These are phyloP conservation scores for Metschnikowia chrysomelidarum DNA, from an alignment of 805 yeast species.

Conservation along the genomic window DNA sequence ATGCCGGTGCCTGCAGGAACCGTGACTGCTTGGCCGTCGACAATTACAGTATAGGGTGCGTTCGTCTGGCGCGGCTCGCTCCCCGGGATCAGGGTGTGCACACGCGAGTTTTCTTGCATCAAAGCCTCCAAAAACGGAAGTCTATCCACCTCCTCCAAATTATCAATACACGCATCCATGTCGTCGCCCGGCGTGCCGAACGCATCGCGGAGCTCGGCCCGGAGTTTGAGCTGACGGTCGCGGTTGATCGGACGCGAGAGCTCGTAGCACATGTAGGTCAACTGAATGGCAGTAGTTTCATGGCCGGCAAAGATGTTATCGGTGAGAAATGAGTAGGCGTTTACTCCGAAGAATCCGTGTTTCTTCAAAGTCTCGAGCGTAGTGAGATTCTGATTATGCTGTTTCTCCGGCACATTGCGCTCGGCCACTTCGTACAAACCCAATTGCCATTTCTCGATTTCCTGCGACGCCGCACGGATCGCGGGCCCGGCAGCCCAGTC, in stretches of 20 bases:
- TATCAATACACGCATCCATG: slow-evolving; percentile 20
- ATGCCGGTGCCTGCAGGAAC: slow-evolving; percentile 56
- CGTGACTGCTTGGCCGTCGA: slow-evolving; percentile 12
- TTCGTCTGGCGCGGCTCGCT: slow-evolving; percentile 60
- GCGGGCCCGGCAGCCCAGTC: slow-evolving; percentile 43
- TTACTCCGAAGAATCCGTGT: slow-evolving; percentile 29
- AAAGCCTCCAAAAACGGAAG: slow-evolving; percentile 61
- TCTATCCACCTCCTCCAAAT: slow-evolving; percentile 46
- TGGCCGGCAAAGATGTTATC: slow-evolving; percentile 80
- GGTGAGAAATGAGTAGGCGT: slow-evolving; percentile 41
- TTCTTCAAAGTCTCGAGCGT: slow-evolving; percentile 36
- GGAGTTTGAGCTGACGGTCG: slow-evolving; percentile 46
- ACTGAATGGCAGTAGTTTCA: slow-evolving; percentile 49
- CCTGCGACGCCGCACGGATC: slow-evolving; percentile 36
- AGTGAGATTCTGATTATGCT: slow-evolving; percentile 22
- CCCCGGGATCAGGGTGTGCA: slow-evolving; percentile 74
- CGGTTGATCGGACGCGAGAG: slow-evolving; percentile 49
- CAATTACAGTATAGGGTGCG: slow-evolving; percentile 22
- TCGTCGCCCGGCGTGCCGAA: slow-evolving; percentile 31
- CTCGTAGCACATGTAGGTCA: slow-evolving; percentile 58
- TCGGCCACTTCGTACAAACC: slow-evolving; percentile 35
- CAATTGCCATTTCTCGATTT: slow-evolving; percentile 48
- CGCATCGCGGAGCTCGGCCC: slow-evolving; percentile 41
- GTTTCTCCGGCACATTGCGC: slow-evolving; percentile 24
- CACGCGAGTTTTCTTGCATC: slow-evolving; percentile 56